Evolutionary conservation across 148 eudicot species (phyloP).

Genomic region (Arbutus unedo): DNA sequence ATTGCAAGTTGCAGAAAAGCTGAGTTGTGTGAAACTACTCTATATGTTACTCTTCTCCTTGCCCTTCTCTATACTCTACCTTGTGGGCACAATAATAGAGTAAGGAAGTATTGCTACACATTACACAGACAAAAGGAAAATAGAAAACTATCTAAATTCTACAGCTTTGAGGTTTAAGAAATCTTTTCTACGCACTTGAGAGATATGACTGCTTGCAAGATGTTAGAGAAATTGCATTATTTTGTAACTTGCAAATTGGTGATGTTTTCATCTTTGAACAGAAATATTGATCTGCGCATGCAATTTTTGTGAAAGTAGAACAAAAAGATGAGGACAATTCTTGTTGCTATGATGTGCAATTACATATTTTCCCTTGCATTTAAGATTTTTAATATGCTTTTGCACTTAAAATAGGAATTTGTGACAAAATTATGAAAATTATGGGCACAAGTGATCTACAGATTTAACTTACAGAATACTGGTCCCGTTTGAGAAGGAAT

Average conservation of each 20-base stretch:
- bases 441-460: not conserved
- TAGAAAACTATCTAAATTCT: not conserved
- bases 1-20: not conserved
- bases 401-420: not conserved
- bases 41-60: not conserved
- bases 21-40: slow-evolving; percentile 4
- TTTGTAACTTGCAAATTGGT: not conserved
- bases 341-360: not conserved
- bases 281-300: not conserved
- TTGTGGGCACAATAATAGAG: not conserved
- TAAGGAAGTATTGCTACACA: not conserved
- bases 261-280: not conserved
- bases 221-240: not conserved
- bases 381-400: not conserved
- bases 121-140: not conserved
- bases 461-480: not conserved
- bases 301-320: not conserved
- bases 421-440: not conserved
- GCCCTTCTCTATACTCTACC: not conserved
- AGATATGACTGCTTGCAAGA: not conserved
- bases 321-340: not conserved
- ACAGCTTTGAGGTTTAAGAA: not conserved
- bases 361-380: not conserved
- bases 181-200: not conserved
- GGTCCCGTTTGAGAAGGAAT: not conserved